These are phyloP conservation scores for Ceratocystis diversiconidia DNA, from an alignment of 2,329 filamentous ascomycete species.

Conservation along the genomic window DNA sequence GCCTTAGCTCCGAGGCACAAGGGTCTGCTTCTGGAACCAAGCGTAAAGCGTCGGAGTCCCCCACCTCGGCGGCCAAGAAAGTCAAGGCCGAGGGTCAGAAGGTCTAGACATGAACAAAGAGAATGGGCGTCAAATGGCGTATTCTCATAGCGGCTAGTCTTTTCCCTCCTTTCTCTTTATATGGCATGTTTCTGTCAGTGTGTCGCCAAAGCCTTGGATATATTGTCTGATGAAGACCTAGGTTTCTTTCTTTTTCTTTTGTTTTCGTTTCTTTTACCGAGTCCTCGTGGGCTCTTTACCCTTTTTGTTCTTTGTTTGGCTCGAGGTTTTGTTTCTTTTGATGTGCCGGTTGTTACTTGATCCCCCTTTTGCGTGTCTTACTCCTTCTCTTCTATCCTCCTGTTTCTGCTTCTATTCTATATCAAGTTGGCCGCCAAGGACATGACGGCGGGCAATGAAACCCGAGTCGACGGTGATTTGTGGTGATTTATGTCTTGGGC, in stretches of 20 bases:
- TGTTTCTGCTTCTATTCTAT: not conserved
- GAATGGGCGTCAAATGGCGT: not conserved
- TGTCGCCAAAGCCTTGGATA: not conserved
- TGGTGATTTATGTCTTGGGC: too few relatives aligned
- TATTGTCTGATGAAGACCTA: conserved; percentile 12
- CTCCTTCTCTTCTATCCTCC: not conserved
- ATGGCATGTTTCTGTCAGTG: not conserved
- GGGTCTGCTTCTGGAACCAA: conserved; percentile 34
- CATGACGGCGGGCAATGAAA: too few relatives aligned
- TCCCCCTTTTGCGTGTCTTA: conserved; percentile 14
- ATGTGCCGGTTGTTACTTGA: conserved; percentile 7
- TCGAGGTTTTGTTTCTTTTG: conserved; percentile 4
- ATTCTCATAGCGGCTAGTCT: not conserved
- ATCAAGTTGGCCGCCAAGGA: too few relatives aligned
- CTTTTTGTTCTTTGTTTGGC: conserved; percentile 3
- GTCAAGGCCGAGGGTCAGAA: conserved; percentile 34
- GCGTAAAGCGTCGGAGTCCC: conserved; percentile 43
- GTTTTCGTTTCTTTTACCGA: conserved; percentile 13
- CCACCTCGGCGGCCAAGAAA: conserved; percentile 40
- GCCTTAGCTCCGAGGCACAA: conserved; percentile 21
- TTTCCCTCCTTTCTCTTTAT: not conserved
- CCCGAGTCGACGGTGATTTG: too few relatives aligned
- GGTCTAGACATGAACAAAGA: conserved; percentile 20
- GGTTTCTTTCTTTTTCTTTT: conserved; percentile 16
- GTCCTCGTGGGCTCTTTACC: not conserved